Evolutionary conservation across 2,329 filamentous ascomycete species (phyloP).

Genomic region (Pseudocercospora ulei): DNA sequence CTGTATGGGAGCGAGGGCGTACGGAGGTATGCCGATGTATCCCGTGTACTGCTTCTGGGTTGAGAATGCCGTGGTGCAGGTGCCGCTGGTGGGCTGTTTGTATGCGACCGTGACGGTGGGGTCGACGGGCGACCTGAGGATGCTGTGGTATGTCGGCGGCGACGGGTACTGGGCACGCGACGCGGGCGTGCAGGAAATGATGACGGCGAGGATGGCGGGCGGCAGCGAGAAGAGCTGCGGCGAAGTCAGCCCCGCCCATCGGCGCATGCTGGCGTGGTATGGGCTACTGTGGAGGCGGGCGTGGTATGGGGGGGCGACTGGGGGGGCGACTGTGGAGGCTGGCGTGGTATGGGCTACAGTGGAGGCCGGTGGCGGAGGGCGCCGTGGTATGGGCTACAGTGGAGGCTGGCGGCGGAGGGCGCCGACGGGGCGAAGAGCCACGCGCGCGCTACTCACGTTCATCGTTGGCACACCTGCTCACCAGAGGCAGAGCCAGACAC

Average conservation of each 20-base stretch:
- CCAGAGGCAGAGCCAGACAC: too few species aligned
- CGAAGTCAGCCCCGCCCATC: not conserved
- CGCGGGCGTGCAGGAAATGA: conserved; percentile 3
- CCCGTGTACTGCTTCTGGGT: conserved; percentile 61
- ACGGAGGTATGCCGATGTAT: conserved; percentile 52
- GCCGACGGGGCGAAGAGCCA: not conserved
- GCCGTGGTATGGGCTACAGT: too few species aligned
- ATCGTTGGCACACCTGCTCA: too few species aligned
- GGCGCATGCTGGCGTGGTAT: not conserved
- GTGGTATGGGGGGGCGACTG: too few species aligned
- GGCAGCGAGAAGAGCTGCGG: conserved; percentile 23
- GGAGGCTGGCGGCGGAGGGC: not conserved
- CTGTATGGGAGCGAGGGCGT: conserved; percentile 39
- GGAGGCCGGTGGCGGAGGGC: not conserved
- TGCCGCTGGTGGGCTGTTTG: conserved; percentile 51
- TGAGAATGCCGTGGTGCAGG: conserved; percentile 55
- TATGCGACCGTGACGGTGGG: conserved; percentile 57
- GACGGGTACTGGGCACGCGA: conserved; percentile 36
- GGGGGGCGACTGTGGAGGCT: not conserved
- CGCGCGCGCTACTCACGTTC: conserved; percentile 1
- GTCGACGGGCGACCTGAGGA: conserved; percentile 54
- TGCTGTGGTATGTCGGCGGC: conserved; percentile 40
- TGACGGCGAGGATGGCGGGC: conserved; percentile 19
- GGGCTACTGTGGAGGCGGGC: too few species aligned
- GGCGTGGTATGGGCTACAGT: too few species aligned